Base-by-base conservation (phyloP, 2,329 filamentous ascomycete species). In the Xylaria arbuscula region DNA sequence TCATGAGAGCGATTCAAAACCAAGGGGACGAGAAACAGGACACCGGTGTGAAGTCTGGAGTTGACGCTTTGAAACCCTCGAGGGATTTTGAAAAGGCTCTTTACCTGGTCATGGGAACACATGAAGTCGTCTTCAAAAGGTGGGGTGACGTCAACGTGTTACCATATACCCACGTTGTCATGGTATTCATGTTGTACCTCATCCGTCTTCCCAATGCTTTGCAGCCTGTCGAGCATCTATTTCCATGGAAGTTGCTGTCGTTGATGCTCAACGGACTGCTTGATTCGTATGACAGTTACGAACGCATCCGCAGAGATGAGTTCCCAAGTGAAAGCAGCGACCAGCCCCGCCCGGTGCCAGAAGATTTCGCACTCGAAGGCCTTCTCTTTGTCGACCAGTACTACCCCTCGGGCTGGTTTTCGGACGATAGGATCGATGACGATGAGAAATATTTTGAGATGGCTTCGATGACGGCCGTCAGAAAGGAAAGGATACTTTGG, bases 391-490 rank as follows among this genome's bases (percentile, higher is more conserved):
- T 48, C 17, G n/a, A 48, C 7, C 19, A 11, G 4, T 48, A 48
- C 15, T 48, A 17, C 45, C 22, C 22, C 22, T 48, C n/a, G 8
- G 10, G 22, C 45, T 50, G 13, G 11, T 50, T 50, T 50, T 8
- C 47, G 11, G 28, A 50, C n/a, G 28, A 50, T 28, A 50, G 28
- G 13, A 50, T 50, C 22, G 28, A 50, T 11, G 28, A 50, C 10
- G 28, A 50, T 28, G 13, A 50, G n/a, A 50, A 50, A 13, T 50
- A 50, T 15, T 50, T 50, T 50, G 28, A 50, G 11, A 50, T 50
- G 13, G 19, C 22, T 11, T 50, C 10, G 10, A 50, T 50, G 28
- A 50, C 28, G 28, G 11, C 24, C 28, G 28, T 50, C 28, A 50
- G 28, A 50, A 50, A 50, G 11, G 13, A 28, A n/a, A 50, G 17